Evolutionary conservation across 1,139 yeast species (phyloP), one percentile per base, ranked within the genome.

Genomic region (Lodderomyces beijingensis): DNA sequence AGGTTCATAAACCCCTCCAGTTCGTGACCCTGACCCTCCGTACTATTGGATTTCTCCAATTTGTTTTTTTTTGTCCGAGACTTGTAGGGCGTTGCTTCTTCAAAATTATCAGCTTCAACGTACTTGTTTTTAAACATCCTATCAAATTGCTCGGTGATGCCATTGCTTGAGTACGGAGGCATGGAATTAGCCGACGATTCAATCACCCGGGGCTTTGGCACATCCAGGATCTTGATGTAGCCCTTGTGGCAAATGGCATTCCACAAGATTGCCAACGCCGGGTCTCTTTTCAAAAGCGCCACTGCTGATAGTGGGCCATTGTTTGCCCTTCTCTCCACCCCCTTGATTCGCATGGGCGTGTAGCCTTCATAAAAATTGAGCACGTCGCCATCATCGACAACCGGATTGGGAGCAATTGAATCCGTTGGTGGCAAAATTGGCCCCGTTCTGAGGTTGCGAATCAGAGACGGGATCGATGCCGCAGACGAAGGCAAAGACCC

Each of bases 231-330:
- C 12, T 23, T 39, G 21, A 30, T 24, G n/a, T 32, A 24, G 16
- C 38, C 35, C 13, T 29, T 34, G 10, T 26, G 34, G 22, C 33
- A 24, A n/a, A 27, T 28, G n/a, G 24, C 27, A 29, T 31, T 34
- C 65, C 66, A 62, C 12, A 23, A 22, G 5, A 28, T 20, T 4
- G 31, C 13, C 38, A 63, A 44, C 8, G 51, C 57, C 3, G 44
- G 39, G 39, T 67, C 74, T 28, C 55, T 52, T 37, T 52, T 49
- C 41, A 62, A 46, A 15, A 68, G 41, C 1, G 72, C 53, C 4
- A 62, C 41, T 61, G 72, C 60, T 1, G 73, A 53, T 31, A 64
- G 55, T 0, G 69, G 59, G 2, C 70, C 72, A 43, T 50, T 58
- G 32, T 55, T 51, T 25, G 57, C 51, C 30, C 62, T 40, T 25